Evolutionary conservation across 768 basidiomycete species (phyloP), one percentile per base, ranked within the genome.

Genomic region (Amanita rubescens): DNA sequence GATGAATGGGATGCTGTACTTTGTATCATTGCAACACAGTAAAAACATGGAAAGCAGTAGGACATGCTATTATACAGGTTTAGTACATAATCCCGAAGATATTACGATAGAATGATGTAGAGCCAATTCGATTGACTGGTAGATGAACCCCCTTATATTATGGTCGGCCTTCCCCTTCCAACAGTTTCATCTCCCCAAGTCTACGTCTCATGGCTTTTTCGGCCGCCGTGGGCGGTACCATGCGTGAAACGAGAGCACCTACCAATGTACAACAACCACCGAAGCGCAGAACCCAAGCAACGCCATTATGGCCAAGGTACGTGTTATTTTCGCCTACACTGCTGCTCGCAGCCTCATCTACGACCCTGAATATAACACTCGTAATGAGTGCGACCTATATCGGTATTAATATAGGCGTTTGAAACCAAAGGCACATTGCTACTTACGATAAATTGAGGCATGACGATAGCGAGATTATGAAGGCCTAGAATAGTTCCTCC

Each of bases 401-500:
- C 5, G 5, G 54, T 3, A 55, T 46, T 57, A 24, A 60, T 59
- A 58, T 17, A 43, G 39, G 55, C n/a, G 56, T 56, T 19, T 25
- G n/a, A 49, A 24, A 57, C 49, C 22, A 17, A 41, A 17, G 55
- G 27, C 11, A 7, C 19, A 51, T 5, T 32, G 48, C 35, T 3
- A 77, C 91, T 59, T 64, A 94, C 94, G 50, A 94, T 77, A 64
- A 97, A 89, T 60, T 97, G 94, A 19, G 94, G 94, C 71, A 92
- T 83, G 24, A 97, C 94, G 55, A 97, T 93, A 4, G 94, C 90
- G 15, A 97, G 75, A 64, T 97, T 97, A 63, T 97, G 94, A 37
- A 97, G 93, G 3, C 94, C 94, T 38, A 96, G 78, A 35, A 95
- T 84, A 1, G 94, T 96, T 8, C 94, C 94, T 15, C 93, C 94